Percentiles rank a stretch among this genome's conserved stretches.
These are phyloP conservation scores for Mantamonas sphyraenae DNA, from an alignment of 78 protist genomes.

Conservation along the genomic window DNA sequence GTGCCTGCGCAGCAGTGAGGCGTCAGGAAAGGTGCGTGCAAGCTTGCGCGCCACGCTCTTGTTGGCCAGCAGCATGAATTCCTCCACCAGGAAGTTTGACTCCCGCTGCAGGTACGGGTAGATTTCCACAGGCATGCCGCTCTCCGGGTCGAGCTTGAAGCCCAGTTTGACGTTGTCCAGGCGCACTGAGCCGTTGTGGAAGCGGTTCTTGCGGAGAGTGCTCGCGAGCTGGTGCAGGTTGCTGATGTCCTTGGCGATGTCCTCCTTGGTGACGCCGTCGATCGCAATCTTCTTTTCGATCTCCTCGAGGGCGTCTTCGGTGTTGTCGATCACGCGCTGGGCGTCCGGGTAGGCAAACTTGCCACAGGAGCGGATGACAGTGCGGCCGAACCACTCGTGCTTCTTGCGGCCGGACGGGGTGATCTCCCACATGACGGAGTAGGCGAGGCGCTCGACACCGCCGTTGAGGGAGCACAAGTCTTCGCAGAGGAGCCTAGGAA, in stretches of 20 bases:
- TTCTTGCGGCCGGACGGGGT: slow-evolving; percentile 44
- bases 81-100: slow-evolving; percentile 71
- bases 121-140: neutral
- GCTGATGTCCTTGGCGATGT: neutral
- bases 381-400: slow-evolving; percentile 48
- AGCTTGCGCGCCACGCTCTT: slow-evolving; percentile 72
- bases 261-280: neutral
- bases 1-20: slow-evolving; percentile 78
- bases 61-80: slow-evolving; percentile 93
- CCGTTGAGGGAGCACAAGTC: slow-evolving; percentile 74
- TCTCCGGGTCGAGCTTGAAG: slow-evolving; percentile 34
- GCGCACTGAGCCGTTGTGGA: slow-evolving; percentile 12
- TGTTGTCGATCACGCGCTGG: slow-evolving; percentile 15
- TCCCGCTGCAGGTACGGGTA: slow-evolving; percentile 6
- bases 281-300: slow-evolving; percentile 7
- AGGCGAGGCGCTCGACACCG: slow-evolving; percentile 83
- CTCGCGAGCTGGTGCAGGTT: neutral
- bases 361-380: slow-evolving; percentile 79
- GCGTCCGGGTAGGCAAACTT: slow-evolving; percentile 77
- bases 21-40: slow-evolving; percentile 37
- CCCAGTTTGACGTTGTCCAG: slow-evolving; percentile 31
- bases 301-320: slow-evolving; percentile 10
- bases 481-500: slow-evolving; percentile 42
- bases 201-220: slow-evolving; percentile 1
- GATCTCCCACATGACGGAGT: slow-evolving; percentile 59